Evolutionary conservation across 768 basidiomycete genomes (phyloP), one percentile per base, ranked within the genome.

Genomic region (Podaxis mareebaensis): DNA sequence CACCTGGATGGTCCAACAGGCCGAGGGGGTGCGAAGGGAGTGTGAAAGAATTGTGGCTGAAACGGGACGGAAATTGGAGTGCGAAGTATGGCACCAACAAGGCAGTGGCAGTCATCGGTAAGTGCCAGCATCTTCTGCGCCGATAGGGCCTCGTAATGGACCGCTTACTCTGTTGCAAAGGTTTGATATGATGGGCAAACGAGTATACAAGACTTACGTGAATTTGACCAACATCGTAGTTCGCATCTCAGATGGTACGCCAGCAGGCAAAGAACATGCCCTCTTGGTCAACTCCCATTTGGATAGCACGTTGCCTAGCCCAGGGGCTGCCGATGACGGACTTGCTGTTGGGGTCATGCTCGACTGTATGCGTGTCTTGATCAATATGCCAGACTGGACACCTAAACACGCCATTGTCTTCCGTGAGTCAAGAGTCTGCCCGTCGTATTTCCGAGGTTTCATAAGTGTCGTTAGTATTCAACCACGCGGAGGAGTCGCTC

Each of bases 401-500:
- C 93, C 95, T 1, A 84, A 83, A 39, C 84, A 93, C 69, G 82
- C 93, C 7, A 82, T 93, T 65, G 82, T 99, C 24, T 95, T 99
- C 72, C 75, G 95, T 95, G 68, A 75, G 92, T 80, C 26, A 30
- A 56, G 8, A 24, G 63, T 7, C 17, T 42, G n/a, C 36, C n/a
- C 54, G 22, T 46, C 65, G 20, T 22, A 30, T 15, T 17, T 46
- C 42, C 58, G 40, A 28, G 10, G 5, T 48, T 48, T 54, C 24
- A 53, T 33, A 57, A 54, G 40, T 58, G 24, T 38, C 44, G 42
- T 49, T 65, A 95, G 93, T 99, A 65, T 97, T 96, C 79, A 98
- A 98, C 67, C 84, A 96, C 65, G 96, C 91, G 11, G 96, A 99
- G 74, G 96, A 99, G 72, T 93, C 91, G 1, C 77, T 99, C 33